Evolutionary conservation across 805 yeast species (phyloP), one percentile per base, ranked within the genome.

Genomic region (Huiozyma naganishii): DNA sequence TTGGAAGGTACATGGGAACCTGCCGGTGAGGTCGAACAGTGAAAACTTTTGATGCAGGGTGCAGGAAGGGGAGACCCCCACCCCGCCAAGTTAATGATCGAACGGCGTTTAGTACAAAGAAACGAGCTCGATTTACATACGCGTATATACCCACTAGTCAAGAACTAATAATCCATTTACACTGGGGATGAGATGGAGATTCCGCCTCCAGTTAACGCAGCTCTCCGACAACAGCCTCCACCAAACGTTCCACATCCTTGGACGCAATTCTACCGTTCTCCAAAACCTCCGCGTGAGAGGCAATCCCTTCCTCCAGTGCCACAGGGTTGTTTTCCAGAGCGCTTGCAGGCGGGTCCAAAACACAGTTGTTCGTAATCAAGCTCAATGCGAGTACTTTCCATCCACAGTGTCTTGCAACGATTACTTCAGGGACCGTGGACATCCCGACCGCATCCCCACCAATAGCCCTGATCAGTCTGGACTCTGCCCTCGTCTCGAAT

Each of bases 391-490:
- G 67, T 5, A 88, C 95, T 50, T 69, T 73, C 67, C 92, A 64
- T 1, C 89, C 95, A 46, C 80, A 74, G 61, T 92, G 97, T 60
- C 95, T 79, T 1, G 96, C 97, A 13, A 87, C 82, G 48, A 87
- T 77, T 2, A 87, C 95, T 64, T 90, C 98, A 0, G 98, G 97
- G 32, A 90, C 97, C 0, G 97, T 92, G 45, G 95, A 83, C 98
- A 90, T 90, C 4, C 97, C 97, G 2, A 89, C 97, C 0, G 92
- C 84, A 62, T 90, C 97, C 41, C 86, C 96, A 7, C 97, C 97
- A 29, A 83, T 50, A 6, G 66, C 52, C 47, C 78, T 63, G 39
- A 90, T 68, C 71, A 80, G 70, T 45, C 95, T 71, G n/a, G 82
- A 83, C 66, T 90, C 98, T 0, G 97, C 95, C 54, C 96, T 72